Evolutionary conservation across 2,329 filamentous ascomycete species (phyloP).

Genomic region (Elsinoe necatrix): DNA sequence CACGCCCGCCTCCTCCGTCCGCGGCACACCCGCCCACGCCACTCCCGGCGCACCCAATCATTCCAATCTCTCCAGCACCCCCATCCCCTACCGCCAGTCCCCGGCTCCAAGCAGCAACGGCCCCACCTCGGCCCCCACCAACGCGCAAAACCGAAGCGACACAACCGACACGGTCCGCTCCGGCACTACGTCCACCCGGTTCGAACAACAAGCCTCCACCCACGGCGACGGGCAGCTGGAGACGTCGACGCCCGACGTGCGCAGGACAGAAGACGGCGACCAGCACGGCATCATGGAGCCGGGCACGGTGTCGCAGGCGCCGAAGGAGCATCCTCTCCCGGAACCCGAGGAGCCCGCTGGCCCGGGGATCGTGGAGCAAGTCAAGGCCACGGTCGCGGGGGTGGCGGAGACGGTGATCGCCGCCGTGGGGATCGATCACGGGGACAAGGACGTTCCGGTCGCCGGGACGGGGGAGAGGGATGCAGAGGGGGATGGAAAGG

Average conservation of each 20-base stretch:
- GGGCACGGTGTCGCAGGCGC: slow-evolving; percentile 40
- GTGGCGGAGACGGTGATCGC: slow-evolving; percentile 24
- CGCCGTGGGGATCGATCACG: slow-evolving; percentile 29
- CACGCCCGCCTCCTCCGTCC: slow-evolving; percentile 6
- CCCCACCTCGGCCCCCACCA: slow-evolving; percentile 11
- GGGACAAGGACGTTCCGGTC: slow-evolving; percentile 26
- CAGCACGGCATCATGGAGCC: slow-evolving; percentile 41
- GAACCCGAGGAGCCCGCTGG: slow-evolving; percentile 24
- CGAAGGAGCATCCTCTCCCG: slow-evolving; percentile 37
- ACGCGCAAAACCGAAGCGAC: slow-evolving; percentile 17
- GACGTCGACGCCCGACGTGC: slow-evolving; percentile 36
- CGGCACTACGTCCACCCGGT: slow-evolving; percentile 37
- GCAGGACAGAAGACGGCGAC: slow-evolving; percentile 37
- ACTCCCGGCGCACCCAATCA: slow-evolving; percentile 4
- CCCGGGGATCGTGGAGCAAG: slow-evolving; percentile 35
- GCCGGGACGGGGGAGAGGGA: slow-evolving; percentile 24
- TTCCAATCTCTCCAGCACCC: neutral
- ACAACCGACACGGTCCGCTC: slow-evolving; percentile 20
- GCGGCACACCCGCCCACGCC: slow-evolving; percentile 11
- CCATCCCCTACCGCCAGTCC: slow-evolving; percentile 12
- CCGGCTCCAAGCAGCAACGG: neutral
- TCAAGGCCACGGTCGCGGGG: slow-evolving; percentile 31
- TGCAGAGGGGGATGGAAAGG: slow-evolving; percentile 19
- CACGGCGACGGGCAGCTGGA: slow-evolving; percentile 37
- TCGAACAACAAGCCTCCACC: slow-evolving; percentile 35